Base-by-base conservation (phyloP, 2,329 filamentous ascomycete genomes). In the Aciculosporium take region DNA sequence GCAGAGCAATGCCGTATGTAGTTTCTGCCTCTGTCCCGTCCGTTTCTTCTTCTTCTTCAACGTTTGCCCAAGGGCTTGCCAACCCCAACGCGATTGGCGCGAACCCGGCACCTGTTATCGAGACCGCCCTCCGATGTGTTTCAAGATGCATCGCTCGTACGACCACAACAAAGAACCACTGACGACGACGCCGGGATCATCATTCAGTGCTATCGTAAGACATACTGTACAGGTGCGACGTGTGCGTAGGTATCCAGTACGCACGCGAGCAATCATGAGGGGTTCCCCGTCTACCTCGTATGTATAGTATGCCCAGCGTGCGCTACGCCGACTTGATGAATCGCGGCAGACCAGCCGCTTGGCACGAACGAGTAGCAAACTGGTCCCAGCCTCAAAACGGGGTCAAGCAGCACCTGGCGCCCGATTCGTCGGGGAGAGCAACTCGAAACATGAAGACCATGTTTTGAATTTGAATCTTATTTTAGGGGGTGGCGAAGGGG, bases 71-170 rank as follows among this genome's bases (percentile, higher is more conserved):
- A n/a, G n/a, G n/a, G n/a, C n/a, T n/a, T n/a, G n/a, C n/a, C n/a
- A n/a, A n/a, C n/a, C n/a, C n/a, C n/a, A n/a, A n/a, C 10, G 18
- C 17, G 20, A 5, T 31, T 24, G 20, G 13, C 21, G 20, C 28
- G 24, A n/a, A 30, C 18, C 24, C n/a, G 20, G 20, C 37, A 30
- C 5, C 27, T 7, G 7, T 17, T 7, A 15, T 24, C 9, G 13
- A 41, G 8, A 35, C 13, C 23, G 7, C 43, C 41, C 42, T 40
- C 33, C 30, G 34, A 39, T 43, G 47, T 48, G 47, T 48, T 48
- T 49, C 47, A 46, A 41, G 39, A 17, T 44, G 37, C 43, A 20
- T 36, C 42, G 17, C 39, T 24, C 7, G 39, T 41, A 31, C 39
- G 24, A 41, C 39, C 10, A 28, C 23, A 12, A 39, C n/a, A n/a